Conservation (phyloP, 2,329 filamentous ascomycete genomes). For the Beauveria asiatica region DNA sequence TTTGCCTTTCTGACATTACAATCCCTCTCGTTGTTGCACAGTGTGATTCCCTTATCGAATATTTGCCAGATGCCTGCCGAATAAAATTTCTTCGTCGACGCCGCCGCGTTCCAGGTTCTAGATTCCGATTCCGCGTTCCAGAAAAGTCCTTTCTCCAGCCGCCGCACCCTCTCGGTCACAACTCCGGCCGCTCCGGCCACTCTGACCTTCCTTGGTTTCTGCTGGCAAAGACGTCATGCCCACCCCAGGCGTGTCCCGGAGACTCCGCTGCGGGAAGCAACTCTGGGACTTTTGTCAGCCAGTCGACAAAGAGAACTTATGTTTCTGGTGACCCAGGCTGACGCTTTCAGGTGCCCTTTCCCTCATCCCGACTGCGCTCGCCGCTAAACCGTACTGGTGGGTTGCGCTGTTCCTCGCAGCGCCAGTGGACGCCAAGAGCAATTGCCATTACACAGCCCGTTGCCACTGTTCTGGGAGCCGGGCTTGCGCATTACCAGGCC, state of each 20-base stretch:
- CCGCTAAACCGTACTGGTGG: background rate
- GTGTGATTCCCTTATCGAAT: too few species aligned
- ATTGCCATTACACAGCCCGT: background rate
- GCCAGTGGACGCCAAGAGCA: background rate
- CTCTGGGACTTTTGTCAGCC: background rate
- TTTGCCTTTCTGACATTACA: too few species aligned
- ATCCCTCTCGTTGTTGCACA: too few species aligned
- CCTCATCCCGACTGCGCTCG: background rate
- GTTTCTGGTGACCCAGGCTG: background rate
- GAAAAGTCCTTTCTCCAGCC: background rate
- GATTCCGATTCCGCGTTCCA: background rate
- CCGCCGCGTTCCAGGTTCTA: background rate
- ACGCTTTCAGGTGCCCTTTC: background rate
- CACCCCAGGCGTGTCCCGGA: background rate
- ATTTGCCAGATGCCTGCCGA: too few species aligned
- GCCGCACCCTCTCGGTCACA: too few species aligned
- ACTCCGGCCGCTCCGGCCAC: background rate
- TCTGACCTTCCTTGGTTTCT: background rate
- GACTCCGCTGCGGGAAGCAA: background rate
- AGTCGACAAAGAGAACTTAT: background rate
- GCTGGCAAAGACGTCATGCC: background rate
- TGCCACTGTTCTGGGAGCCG: background rate
- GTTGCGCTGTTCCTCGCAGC: background rate
- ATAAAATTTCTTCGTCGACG: background rate
- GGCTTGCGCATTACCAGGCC: too few species aligned